phyloP scores from a whole-genome alignment of 257 asterid genomes.

The Penstemon barbatus region DNA sequence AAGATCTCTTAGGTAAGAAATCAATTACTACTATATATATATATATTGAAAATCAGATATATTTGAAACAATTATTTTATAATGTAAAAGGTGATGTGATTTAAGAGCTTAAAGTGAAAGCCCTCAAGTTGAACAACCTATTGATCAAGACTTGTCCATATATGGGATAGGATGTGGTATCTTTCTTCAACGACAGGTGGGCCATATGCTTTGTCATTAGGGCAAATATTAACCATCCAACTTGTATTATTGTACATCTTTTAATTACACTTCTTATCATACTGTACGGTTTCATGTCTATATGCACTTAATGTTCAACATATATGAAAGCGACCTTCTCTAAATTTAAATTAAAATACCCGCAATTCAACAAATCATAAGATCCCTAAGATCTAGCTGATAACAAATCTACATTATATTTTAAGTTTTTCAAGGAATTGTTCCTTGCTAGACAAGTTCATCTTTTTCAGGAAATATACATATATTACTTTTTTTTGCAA shows the following conservation, averaged over 20 bases:
- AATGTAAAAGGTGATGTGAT: slow-evolving; percentile 30
- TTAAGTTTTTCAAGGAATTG: not conserved
- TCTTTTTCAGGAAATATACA: not conserved
- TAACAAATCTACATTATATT: not conserved
- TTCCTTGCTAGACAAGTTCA: slow-evolving; percentile 16
- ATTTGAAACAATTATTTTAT: slow-evolving; percentile 30
- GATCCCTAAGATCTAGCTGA: slow-evolving; percentile 28
- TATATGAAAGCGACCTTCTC: slow-evolving; percentile 9
- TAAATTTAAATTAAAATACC: slow-evolving; percentile 13
- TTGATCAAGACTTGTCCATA: slow-evolving; percentile 38
- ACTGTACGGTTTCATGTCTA: slow-evolving; percentile 30
- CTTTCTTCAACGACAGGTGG: slow-evolving; percentile 45
- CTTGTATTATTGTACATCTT: not conserved
- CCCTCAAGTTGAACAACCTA: slow-evolving; percentile 29
- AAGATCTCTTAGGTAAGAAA: slow-evolving; percentile 53
- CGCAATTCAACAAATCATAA: not conserved
- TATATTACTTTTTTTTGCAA: no score
- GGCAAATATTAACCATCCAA: slow-evolving; percentile 25
- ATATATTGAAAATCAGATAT: slow-evolving; percentile 25
- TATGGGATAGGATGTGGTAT: slow-evolving; percentile 51
- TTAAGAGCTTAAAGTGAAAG: slow-evolving; percentile 31
- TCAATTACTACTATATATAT: slow-evolving; percentile 19
- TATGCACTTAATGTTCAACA: not conserved
- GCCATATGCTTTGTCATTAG: slow-evolving; percentile 31
- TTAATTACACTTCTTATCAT: slow-evolving; percentile 10